Conservation (phyloP, 2,329 filamentous ascomycete species). For the Rachicladosporium sp. region DNA sequence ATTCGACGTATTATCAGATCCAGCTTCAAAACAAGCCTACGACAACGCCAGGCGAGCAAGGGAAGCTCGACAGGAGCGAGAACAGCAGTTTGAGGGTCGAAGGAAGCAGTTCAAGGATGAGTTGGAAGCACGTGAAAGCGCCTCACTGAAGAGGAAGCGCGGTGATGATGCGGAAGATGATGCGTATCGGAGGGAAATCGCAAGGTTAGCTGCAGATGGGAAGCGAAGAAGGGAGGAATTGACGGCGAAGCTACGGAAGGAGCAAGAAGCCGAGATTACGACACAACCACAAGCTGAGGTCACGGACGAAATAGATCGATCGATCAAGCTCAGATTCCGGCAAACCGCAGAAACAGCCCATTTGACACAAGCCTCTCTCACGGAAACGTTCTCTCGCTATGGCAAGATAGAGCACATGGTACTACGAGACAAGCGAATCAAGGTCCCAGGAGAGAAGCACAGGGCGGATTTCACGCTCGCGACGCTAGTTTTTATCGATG, state of each 20-base stretch:
- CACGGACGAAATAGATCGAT: conserved; percentile 42
- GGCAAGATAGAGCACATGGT: conserved; percentile 45
- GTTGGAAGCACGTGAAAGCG: conserved; percentile 61
- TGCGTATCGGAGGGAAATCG: conserved; percentile 43
- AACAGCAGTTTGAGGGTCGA: conserved; percentile 60
- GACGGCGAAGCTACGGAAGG: conserved; percentile 40
- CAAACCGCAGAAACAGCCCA: conserved; percentile 4
- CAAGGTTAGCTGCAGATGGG: conserved; percentile 34
- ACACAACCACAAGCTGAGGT: background rate
- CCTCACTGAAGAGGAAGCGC: conserved; percentile 31
- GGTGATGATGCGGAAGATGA: conserved; percentile 39
- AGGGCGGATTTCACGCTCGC: conserved; percentile 30
- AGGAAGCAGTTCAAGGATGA: conserved; percentile 73
- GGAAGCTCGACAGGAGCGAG: conserved; percentile 56
- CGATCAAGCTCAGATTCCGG: conserved; percentile 42
- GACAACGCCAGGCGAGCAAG: conserved; percentile 63
- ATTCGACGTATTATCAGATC: conserved; percentile 68
- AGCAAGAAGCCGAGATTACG: conserved; percentile 35
- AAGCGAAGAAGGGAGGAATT: conserved; percentile 44
- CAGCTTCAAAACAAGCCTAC: conserved; percentile 61
- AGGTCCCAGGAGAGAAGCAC: conserved; percentile 19
- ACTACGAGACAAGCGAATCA: conserved; percentile 43
- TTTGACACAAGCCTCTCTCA: conserved; percentile 37
- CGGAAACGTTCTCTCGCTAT: conserved; percentile 38
- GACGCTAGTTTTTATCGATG: conserved; percentile 44